Evolutionary conservation across 805 yeast species (phyloP), one percentile per base, ranked within the genome.

Genomic region (Cephaloascus fragrans): DNA sequence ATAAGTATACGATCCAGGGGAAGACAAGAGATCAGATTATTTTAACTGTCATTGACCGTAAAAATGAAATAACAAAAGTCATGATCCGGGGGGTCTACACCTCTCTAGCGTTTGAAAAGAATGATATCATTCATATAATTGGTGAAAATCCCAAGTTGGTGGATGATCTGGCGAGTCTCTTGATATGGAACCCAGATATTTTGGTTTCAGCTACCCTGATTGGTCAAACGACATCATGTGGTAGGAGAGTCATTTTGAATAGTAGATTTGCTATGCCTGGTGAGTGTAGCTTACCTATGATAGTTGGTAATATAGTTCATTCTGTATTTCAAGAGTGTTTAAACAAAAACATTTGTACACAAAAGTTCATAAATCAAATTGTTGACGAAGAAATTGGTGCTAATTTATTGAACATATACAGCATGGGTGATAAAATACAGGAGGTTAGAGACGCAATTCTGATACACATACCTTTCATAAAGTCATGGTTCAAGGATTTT

Each of bases 271-370:
- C 69, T 18, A 73, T 76, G 34, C 80, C 84, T 0, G 85, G 86
- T 1, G 83, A 68, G n/a, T 59, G 74, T 9, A 68, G 77, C 2
- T 53, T 77, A n/a, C 79, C 83, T 0, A 59, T 88, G 45, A 64
- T 87, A 4, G 70, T 82, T n/a, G 99, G 99, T 6, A 78, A 72
- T 29, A 80, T 89, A 23, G 78, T 85, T 3, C 99, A 93, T 56
- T 73, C 73, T 36, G 56, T 90, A 1, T 77, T 93, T 46, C 90
- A 83, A 52, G 59, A 59, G 16, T 75, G 85, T 47, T 54, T 81
- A 28, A 46, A 52, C 1, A 47, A 52, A 0, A 59, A 60, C 10
- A 43, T 61, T 26, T 69, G 71, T 49, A 47, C 64, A 1, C 50
- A 50, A 12, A 58, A 53, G 3, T 65, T 57, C 46, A 64, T 80